Percentiles rank a stretch among this genome's conserved stretches.
phyloP scores from a whole-genome alignment of 441 rosid genomes.

The Syzygium malaccense region DNA sequence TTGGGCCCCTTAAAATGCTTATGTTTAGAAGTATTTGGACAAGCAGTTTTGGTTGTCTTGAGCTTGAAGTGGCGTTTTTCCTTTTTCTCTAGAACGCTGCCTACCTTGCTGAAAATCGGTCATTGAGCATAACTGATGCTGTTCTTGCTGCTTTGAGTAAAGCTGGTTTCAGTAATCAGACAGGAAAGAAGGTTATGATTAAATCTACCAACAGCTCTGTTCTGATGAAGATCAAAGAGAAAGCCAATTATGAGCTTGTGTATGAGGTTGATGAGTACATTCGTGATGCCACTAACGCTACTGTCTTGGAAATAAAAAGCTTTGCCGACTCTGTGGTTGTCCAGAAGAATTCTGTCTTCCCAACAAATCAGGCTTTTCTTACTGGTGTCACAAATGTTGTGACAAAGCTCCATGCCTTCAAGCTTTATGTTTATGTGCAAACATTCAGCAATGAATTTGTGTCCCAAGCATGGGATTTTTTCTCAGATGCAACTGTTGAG shows the following conservation, averaged over 20 bases:
- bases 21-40: neutral
- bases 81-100: constrained; percentile 45
- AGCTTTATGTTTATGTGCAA: constrained; percentile 53
- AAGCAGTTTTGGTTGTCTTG: neutral
- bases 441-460: constrained; percentile 64
- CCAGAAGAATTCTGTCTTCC: constrained; percentile 39
- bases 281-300: constrained; percentile 29
- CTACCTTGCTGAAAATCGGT: constrained; percentile 48
- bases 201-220: constrained; percentile 67
- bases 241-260: constrained; percentile 36
- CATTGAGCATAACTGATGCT: constrained; percentile 28
- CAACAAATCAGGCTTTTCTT: constrained; percentile 14
- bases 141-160: constrained; percentile 37
- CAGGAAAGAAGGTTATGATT: constrained; percentile 49
- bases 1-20: neutral
- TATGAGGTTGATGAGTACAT: constrained; percentile 55
- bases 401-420: constrained; percentile 23
- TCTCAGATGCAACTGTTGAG: constrained; percentile 61
- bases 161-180: constrained; percentile 42
- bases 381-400: constrained; percentile 34
- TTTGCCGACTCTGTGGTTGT: constrained; percentile 65
- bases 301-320: constrained; percentile 42
- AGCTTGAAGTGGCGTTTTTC: neutral
- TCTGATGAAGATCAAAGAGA: constrained; percentile 41
- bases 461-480: constrained; percentile 80